These are phyloP conservation scores for Aspergillus thermomutatus DNA, from an alignment of 2,329 filamentous ascomycete species.

Conservation along the genomic window DNA sequence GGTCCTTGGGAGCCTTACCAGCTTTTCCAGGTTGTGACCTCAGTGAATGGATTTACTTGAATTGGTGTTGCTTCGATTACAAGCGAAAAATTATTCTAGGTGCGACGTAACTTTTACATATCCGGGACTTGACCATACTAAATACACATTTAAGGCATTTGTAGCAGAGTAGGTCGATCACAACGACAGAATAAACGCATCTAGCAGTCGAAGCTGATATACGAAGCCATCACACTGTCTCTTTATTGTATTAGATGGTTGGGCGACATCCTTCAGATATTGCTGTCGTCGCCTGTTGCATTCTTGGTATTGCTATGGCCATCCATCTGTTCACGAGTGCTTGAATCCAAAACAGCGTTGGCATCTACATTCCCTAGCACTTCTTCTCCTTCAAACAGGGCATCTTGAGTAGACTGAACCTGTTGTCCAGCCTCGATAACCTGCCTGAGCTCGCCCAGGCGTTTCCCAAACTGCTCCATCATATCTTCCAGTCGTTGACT, in stretches of 20 bases:
- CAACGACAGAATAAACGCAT: not conserved
- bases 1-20: not conserved
- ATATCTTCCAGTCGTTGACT: conserved; percentile 41
- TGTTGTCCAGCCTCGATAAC: conserved; percentile 38
- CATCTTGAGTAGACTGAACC: not conserved
- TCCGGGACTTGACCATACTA: not conserved
- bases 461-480: conserved; percentile 46
- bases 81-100: not conserved
- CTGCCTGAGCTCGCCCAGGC: conserved; percentile 41
- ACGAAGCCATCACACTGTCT: too few relatives aligned
- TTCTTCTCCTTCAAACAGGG: not conserved
- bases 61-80: not conserved
- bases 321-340: not conserved
- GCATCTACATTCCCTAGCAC: not conserved
- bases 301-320: not conserved
- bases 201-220: not conserved
- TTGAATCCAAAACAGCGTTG: not conserved
- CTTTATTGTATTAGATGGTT: not conserved
- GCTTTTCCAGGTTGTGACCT: not conserved
- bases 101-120: not conserved
- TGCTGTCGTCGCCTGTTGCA: not conserved
- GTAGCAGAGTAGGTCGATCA: not conserved
- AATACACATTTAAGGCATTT: not conserved
- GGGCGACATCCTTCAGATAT: not conserved
- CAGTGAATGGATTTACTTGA: not conserved